Evolutionary conservation across 352 stramenopile species (phyloP).

Genomic region (Globisporangium barbulae): DNA sequence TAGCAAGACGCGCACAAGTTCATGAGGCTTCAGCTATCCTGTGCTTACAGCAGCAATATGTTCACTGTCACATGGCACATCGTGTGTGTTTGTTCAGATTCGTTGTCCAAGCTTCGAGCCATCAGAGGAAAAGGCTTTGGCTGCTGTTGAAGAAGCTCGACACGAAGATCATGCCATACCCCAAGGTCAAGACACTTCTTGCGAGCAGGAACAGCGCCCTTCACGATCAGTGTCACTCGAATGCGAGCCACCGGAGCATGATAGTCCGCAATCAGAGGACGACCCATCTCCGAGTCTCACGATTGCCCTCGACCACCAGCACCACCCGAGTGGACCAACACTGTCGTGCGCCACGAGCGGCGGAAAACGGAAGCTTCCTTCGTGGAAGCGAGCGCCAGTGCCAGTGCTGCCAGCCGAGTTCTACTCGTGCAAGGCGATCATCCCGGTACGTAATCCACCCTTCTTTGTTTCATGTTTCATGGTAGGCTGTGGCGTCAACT

Average conservation of each 20-base stretch:
- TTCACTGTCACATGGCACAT: not conserved
- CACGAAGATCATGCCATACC: not conserved
- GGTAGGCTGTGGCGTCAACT: not conserved
- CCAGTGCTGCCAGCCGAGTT: constrained; percentile 47
- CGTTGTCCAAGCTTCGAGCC: not conserved
- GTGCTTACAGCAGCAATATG: too few relatives aligned
- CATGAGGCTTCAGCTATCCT: too few relatives aligned
- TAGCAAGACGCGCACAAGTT: too few relatives aligned
- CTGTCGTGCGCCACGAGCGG: constrained; percentile 7
- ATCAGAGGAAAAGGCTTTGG: not conserved
- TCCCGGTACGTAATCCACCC: constrained; percentile 28
- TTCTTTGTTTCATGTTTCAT: not conserved
- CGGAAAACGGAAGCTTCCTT: constrained; percentile 28
- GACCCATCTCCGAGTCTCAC: not conserved
- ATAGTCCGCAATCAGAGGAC: not conserved
- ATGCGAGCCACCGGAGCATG: not conserved
- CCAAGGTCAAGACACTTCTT: not conserved
- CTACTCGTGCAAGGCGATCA: constrained; percentile 48
- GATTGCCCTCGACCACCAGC: constrained; percentile 1
- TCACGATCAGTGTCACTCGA: not conserved
- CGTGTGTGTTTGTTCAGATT: too few relatives aligned
- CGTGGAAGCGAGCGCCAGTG: constrained; percentile 59
- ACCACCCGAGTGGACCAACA: not conserved
- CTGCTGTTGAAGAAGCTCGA: not conserved
- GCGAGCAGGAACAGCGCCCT: not conserved